A percentile compares a stretch with the other conserved stretches of the same genome.
Conservation (phyloP, 2,329 filamentous ascomycete genomes). For the Bretziella fagacearum region DNA sequence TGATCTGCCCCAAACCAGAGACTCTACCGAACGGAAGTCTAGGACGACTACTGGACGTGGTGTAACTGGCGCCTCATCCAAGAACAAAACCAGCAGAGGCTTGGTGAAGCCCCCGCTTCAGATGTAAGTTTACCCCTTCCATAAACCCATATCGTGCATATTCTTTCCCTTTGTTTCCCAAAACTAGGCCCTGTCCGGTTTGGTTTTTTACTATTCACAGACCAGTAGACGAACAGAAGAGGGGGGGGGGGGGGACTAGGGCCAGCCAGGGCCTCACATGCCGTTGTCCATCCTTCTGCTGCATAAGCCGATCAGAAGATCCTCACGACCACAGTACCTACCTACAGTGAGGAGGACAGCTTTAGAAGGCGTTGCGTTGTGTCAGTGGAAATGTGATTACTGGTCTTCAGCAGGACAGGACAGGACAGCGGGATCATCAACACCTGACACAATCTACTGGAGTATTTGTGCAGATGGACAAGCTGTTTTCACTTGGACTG, state of each 20-base stretch:
- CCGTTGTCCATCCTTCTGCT: not conserved
- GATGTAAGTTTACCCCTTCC: constrained; percentile 1
- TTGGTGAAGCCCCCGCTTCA: constrained; percentile 2
- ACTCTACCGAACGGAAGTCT: constrained; percentile 4
- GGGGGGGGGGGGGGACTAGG: not conserved
- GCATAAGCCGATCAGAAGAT: not conserved
- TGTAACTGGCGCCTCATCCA: constrained; percentile 7
- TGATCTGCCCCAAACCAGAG: not conserved
- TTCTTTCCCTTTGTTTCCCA: not conserved
- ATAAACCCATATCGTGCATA: too few relatives aligned
- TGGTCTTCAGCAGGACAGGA: not conserved
- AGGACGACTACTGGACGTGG: constrained; percentile 6
- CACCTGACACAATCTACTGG: too few relatives aligned
- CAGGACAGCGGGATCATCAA: too few relatives aligned
- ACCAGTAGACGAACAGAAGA: too few relatives aligned
- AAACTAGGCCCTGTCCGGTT: not conserved
- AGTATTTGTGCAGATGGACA: too few relatives aligned
- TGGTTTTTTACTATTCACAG: not conserved
- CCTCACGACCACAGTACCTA: too few relatives aligned
- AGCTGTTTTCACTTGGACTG: too few relatives aligned
- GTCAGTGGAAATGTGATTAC: not conserved
- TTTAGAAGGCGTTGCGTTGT: not conserved
- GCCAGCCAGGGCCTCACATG: not conserved
- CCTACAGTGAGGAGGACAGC: not conserved
- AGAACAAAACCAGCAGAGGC: not conserved